Evolutionary conservation across 169 alveolate species (phyloP).

Genomic region (Cryptosporidium bovis): DNA sequence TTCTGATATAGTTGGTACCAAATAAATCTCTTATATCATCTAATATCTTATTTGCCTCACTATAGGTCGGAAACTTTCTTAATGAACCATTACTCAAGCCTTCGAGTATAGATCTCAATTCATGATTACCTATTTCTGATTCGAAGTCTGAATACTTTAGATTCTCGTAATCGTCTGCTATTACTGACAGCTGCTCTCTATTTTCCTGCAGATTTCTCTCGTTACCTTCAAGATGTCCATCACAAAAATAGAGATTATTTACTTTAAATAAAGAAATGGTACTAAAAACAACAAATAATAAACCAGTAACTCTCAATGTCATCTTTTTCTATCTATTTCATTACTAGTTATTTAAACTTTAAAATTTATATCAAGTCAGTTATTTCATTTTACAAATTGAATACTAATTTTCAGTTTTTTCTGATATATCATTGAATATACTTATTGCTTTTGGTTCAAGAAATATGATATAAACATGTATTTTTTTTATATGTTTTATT

Average conservation of each 20-base stretch:
- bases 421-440: too few species aligned
- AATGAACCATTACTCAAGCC: constrained; percentile 42
- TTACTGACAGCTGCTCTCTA: constrained; percentile 35
- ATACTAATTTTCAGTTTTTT: too few species aligned
- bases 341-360: too few species aligned
- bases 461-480: too few species aligned
- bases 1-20: constrained; percentile 32
- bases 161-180: constrained; percentile 44
- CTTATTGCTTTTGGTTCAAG: too few species aligned
- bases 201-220: constrained; percentile 13
- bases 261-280: neutral
- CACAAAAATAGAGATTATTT: neutral
- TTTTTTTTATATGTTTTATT: too few species aligned
- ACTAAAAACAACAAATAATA: too few species aligned
- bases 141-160: neutral
- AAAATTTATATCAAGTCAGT: too few species aligned
- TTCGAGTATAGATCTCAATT: constrained; percentile 4
- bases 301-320: too few species aligned
- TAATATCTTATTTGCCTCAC: constrained; percentile 17
- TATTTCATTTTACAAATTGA: too few species aligned
- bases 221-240: neutral
- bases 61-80: constrained; percentile 31
- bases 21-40: constrained; percentile 3
- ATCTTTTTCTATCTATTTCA: too few species aligned
- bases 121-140: constrained; percentile 16